Percentiles rank a stretch among this genome's conserved stretches.
phyloP scores from a whole-genome alignment of 192 early-diverging fungal genomes.

The Phycomyces nitens region DNA sequence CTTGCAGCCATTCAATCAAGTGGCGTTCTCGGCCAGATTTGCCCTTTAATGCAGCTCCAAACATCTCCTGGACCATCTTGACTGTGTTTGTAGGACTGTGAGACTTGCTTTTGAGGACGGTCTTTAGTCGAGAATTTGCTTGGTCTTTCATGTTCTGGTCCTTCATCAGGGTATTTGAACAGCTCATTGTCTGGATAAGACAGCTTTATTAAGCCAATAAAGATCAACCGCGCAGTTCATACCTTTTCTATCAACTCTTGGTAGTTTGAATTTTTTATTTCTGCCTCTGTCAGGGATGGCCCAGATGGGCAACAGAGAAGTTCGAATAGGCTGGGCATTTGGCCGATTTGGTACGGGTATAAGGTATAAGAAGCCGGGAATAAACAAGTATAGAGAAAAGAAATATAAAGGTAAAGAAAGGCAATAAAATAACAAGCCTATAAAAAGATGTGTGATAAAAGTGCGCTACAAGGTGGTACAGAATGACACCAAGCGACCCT shows the following conservation, averaged over 20 bases:
- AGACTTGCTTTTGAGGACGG: slow-evolving; percentile 18
- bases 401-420: background rate
- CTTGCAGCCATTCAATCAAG: slow-evolving; percentile 25
- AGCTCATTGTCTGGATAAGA: slow-evolving; percentile 8
- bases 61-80: slow-evolving; percentile 20
- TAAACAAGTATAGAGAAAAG: background rate
- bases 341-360: too few relatives aligned
- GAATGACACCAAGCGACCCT: too few relatives aligned
- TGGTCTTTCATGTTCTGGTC: background rate
- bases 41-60: slow-evolving; percentile 9
- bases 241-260: slow-evolving; percentile 9
- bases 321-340: slow-evolving; percentile 7
- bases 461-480: too few relatives aligned
- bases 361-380: too few relatives aligned
- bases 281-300: background rate
- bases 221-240: background rate
- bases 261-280: slow-evolving; percentile 4
- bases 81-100: slow-evolving; percentile 17
- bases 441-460: too few relatives aligned
- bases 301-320: slow-evolving; percentile 1
- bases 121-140: background rate
- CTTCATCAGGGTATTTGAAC: background rate
- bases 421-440: background rate
- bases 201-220: background rate
- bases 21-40: slow-evolving; percentile 12